Evolutionary conservation across 2,329 filamentous ascomycete species (phyloP), one percentile per base, ranked within the genome.

Genomic region (Trichoderma guizhouense): DNA sequence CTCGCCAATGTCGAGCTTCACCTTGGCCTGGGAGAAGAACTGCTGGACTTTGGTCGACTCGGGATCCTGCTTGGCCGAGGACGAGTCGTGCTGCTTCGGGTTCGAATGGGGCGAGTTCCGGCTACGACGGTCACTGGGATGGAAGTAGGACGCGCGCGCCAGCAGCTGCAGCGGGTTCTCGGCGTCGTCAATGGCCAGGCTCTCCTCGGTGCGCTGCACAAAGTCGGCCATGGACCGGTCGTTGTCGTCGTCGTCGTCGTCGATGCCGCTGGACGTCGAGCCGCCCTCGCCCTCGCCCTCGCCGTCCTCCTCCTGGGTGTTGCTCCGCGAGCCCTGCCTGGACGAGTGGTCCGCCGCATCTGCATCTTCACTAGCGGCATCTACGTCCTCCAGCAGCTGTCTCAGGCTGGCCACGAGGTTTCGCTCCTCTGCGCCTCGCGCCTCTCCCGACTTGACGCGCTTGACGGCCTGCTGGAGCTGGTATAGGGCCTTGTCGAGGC

Each of bases 121-220:
- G 47, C 76, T 76, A 21, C 77, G 76, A 39, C 78, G 76, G 15
- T 81, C 78, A 1, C 83, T 85, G 28, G 85, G 83, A 72, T 88
- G 87, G 51, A 92, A 84, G 79, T 92, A 91, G 0, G 92, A 93
- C 1, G 91, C 92, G 36, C 91, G 86, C 3, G 92, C 92, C 39
- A 94, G 88, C 18, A 93, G 82, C 78, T 94, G 91, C 6, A 93
- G 82, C 0, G 91, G 91, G 73, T 93, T 94, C 77, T 94, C 91
- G 4, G 91, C 91, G 78, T 93, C 92, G 75, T 93, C 91, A 30
- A 92, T 83, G 14, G 89, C 86, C 36, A 92, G 84, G 63, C 83
- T 86, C 69, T 89, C 88, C 47, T 86, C 84, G 1, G 77, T 78
- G 11, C 75, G 74, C 36, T 78, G 79, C 0, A 76, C 76, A 5